A percentile compares a stretch with the other conserved stretches of the same genome.
These are phyloP conservation scores for Favolaschia claudopus DNA, from an alignment of 768 basidiomycete species.

Conservation along the genomic window DNA sequence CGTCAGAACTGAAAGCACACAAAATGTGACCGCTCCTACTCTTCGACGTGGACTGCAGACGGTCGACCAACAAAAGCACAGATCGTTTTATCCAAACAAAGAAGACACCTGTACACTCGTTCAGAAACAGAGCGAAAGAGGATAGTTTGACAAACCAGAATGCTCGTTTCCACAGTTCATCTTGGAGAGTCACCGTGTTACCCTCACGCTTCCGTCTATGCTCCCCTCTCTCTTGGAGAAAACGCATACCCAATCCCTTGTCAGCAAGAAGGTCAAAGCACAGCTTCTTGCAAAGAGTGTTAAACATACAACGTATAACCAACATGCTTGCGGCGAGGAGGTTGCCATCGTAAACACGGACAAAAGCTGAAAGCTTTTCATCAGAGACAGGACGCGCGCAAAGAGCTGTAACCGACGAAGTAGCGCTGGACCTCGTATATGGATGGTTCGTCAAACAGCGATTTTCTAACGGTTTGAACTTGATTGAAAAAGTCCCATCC, in stretches of 20 bases:
- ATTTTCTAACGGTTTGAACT: conserved; percentile 67
- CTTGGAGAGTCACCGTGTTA: too few species aligned
- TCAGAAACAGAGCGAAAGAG: too few species aligned
- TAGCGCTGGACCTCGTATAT: conserved; percentile 78
- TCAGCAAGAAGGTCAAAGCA: too few species aligned
- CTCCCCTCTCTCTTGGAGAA: too few species aligned
- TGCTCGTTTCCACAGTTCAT: conserved; percentile 66
- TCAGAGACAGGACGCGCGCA: too few species aligned
- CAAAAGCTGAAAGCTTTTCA: too few species aligned
- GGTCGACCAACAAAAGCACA: conserved; percentile 70
- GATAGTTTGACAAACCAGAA: too few species aligned
- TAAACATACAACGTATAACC: too few species aligned
- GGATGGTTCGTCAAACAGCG: conserved; percentile 61
- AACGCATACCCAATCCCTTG: too few species aligned
- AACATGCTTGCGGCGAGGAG: conserved; percentile 60
- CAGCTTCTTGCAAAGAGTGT: too few species aligned
- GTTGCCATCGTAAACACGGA: conserved; percentile 48
- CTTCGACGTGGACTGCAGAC: conserved; percentile 73
- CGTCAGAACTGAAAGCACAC: background rate
- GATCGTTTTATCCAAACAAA: conserved; percentile 41
- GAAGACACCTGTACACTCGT: conserved; percentile 36
- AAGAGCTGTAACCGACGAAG: conserved; percentile 51
- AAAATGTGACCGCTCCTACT: conserved; percentile 50
- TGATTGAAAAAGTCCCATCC: conserved; percentile 72
- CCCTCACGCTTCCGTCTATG: too few species aligned